phyloP scores from a whole-genome alignment of 2,329 filamentous ascomycete species.

The Aspergillus sp. region DNA sequence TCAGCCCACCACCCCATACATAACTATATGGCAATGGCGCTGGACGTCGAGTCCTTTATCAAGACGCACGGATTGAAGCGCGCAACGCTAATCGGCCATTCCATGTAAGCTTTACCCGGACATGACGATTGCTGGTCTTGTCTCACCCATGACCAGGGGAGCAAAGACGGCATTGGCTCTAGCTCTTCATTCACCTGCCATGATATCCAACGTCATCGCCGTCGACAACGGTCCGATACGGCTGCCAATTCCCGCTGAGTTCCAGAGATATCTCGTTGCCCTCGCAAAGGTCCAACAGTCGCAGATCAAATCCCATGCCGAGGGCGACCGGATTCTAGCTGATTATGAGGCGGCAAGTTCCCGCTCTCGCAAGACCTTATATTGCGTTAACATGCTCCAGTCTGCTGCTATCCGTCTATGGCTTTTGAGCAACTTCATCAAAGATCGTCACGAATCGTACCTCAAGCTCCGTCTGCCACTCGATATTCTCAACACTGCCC shows the following conservation, averaged over 20 bases:
- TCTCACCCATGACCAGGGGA: neutral
- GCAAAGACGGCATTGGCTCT: constrained; percentile 21
- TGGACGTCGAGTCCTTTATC: constrained; percentile 22
- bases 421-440: constrained; percentile 9
- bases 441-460: neutral
- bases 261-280: constrained; percentile 53
- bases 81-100: constrained; percentile 8
- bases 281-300: constrained; percentile 1
- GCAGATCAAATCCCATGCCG: neutral
- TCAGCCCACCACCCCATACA: constrained; percentile 61
- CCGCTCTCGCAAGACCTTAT: neutral
- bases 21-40: constrained; percentile 22
- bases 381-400: neutral
- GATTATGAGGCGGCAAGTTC: constrained; percentile 1
- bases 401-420: constrained; percentile 3
- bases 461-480: constrained; percentile 2
- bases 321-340: constrained; percentile 3
- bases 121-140: neutral
- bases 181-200: constrained; percentile 16
- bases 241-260: constrained; percentile 16
- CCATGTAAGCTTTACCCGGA: constrained; percentile 2
- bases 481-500: neutral
- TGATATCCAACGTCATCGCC: constrained; percentile 19
- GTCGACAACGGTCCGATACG: constrained; percentile 22
- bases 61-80: constrained; percentile 11